Conservation (phyloP, 2,329 filamentous ascomycete species). For the Coniochaeta prunicola region DNA sequence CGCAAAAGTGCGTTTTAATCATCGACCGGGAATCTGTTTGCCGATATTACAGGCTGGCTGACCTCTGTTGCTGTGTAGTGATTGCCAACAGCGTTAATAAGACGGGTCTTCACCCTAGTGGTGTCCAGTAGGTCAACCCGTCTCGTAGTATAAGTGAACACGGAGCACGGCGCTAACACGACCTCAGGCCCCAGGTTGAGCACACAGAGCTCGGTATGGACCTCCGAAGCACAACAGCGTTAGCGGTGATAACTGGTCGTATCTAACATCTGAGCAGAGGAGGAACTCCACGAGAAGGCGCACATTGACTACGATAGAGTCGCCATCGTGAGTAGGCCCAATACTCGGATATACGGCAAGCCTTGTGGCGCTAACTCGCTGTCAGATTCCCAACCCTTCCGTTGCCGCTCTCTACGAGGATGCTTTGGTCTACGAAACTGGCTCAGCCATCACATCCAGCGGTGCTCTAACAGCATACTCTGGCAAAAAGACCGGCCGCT, state of each 20-base stretch:
- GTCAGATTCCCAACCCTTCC: conserved; percentile 80
- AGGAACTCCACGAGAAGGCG: conserved; percentile 93
- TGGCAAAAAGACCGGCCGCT: conserved; percentile 94
- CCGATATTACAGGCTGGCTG: conserved; percentile 2
- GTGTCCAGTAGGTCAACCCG: conserved; percentile 61
- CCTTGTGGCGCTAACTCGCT: conserved; percentile 10
- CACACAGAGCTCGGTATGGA: conserved; percentile 70
- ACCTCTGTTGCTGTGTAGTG: conserved; percentile 30
- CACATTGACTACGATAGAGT: conserved; percentile 99
- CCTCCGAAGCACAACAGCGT: conserved; percentile 25
- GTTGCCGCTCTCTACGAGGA: conserved; percentile 97
- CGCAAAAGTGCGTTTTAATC: conserved; percentile 23
- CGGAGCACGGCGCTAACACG: neutral
- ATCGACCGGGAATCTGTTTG: conserved; percentile 2
- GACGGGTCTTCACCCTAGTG: conserved; percentile 82
- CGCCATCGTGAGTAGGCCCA: conserved; percentile 67
- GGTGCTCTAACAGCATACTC: conserved; percentile 97
- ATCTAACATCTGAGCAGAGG: conserved; percentile 43
- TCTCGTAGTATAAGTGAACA: conserved; percentile 4
- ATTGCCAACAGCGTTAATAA: conserved; percentile 68
- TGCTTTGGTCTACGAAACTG: conserved; percentile 93
- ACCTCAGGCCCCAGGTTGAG: conserved; percentile 64
- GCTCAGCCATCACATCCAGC: conserved; percentile 92
- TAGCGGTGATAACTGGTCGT: conserved; percentile 4
- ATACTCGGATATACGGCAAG: conserved; percentile 2